Base-by-base conservation (phyloP, 176 grass and related monocot genomes). In the Phoenix dactylifera region DNA sequence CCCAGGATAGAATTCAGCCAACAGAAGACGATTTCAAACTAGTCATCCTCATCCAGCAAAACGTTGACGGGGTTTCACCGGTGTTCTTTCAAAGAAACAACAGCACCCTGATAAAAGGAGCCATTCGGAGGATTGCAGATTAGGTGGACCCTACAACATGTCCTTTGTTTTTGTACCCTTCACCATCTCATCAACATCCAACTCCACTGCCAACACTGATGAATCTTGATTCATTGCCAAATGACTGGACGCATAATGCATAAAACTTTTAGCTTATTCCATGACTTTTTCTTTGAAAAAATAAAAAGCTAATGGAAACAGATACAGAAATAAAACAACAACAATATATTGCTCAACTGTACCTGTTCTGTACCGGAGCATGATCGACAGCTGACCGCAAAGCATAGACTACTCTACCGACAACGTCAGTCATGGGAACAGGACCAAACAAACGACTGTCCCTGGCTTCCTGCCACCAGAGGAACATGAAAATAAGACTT, bases 401-500 rank as follows among this genome's bases (percentile, higher is more conserved):
- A 26, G 93, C 80, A 64, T 98, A 98, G 16, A 98, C 67, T n/a
- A 92, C 93, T 35, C 87, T 63, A 49, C 93, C 93, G 26, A 91
- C 56, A 65, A 98, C 88, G 73, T 91, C 29, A 29, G 81, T 85
- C 87, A 98, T 80, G 18, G 84, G 84, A 26, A 98, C 81, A 50
- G 93, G 87, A 67, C 93, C 93, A 78, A 98, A 98, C 50, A 98
- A 61, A 48, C 93, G 83, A 73, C 93, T 92, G 54, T 98, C 93
- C 63, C 78, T 88, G 48, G 87, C 93, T 88, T 98, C 93, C 93
- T 95, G 83, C 48, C 18, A 71, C 22, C 30, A 74, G 73, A 76
- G 22, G 2, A 50, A 62, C 17, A 74, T 14, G 24, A 22, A 23
- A 35, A 16, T 15, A 10, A 20, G 35, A 22, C 15, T 30, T 1